Percentiles rank a stretch among this genome's conserved stretches.
These are phyloP conservation scores for Blastobotrys americana DNA, from an alignment of 805 yeast species.

Conservation along the genomic window DNA sequence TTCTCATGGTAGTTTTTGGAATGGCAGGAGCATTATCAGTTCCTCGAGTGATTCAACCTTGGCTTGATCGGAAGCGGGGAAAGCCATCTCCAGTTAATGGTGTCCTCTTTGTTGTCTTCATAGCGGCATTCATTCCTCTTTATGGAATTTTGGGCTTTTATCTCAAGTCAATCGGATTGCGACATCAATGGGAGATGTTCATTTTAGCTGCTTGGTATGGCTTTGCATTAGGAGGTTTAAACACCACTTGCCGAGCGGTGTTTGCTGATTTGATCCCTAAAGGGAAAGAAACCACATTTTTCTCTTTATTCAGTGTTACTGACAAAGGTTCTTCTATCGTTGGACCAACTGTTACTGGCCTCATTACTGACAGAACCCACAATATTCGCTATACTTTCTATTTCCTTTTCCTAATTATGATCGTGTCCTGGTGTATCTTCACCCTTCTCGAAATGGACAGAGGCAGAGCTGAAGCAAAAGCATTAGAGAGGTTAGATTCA, in stretches of 20 bases:
- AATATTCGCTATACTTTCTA: constrained; percentile 68
- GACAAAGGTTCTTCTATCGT: constrained; percentile 73
- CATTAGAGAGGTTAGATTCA: constrained; percentile 28
- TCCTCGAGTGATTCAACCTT: constrained; percentile 36
- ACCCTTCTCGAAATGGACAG: constrained; percentile 49
- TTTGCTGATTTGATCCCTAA: constrained; percentile 63
- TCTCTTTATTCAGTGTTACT: constrained; percentile 68
- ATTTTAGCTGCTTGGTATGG: constrained; percentile 70
- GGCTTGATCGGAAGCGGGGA: not conserved
- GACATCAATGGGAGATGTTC: constrained; percentile 61
- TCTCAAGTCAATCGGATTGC: constrained; percentile 48
- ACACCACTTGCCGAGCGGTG: constrained; percentile 61
- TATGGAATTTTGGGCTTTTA: constrained; percentile 66
- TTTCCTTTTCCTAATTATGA: constrained; percentile 47
- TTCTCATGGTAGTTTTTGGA: constrained; percentile 60
- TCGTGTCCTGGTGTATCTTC: constrained; percentile 54
- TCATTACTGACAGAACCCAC: constrained; percentile 65
- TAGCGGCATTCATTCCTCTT: constrained; percentile 62
- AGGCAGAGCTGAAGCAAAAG: constrained; percentile 50
- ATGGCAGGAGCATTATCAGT: constrained; percentile 56
- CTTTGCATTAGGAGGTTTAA: constrained; percentile 61
- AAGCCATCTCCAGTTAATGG: constrained; percentile 34
- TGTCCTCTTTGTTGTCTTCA: constrained; percentile 45
- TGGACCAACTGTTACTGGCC: constrained; percentile 68
- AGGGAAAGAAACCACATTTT: constrained; percentile 69